Conservation (phyloP, 257 asterid species). For the Echites panduratus region DNA sequence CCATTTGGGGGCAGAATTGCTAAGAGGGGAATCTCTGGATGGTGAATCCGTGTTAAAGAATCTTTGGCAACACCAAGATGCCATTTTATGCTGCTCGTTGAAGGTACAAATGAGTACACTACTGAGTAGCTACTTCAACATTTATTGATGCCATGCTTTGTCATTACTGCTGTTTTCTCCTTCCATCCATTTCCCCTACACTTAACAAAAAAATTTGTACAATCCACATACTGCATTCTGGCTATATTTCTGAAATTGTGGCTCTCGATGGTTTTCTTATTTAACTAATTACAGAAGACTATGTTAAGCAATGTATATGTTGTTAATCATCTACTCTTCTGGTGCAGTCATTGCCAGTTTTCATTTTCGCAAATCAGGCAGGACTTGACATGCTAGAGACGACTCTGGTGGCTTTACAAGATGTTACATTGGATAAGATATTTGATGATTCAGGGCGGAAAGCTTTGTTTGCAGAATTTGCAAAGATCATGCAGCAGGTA, state of each 20-base stretch:
- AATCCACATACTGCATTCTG: background rate
- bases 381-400: slow-evolving; percentile 98
- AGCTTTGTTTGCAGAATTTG: slow-evolving; percentile 62
- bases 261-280: background rate
- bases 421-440: slow-evolving; percentile 73
- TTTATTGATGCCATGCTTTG: background rate
- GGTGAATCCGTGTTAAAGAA: slow-evolving; percentile 63
- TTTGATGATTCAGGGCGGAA: slow-evolving; percentile 78
- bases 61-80: slow-evolving; percentile 96
- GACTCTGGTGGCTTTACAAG: slow-evolving; percentile 81
- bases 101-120: slow-evolving; percentile 42
- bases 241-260: background rate
- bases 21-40: slow-evolving; percentile 40
- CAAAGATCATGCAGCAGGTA: slow-evolving; percentile 96
- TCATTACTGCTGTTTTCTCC: background rate
- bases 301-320: background rate
- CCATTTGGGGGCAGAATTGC: slow-evolving; percentile 70
- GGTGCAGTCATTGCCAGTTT: slow-evolving; percentile 71
- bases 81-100: slow-evolving; percentile 89
- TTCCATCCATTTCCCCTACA: background rate
- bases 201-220: background rate
- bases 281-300: background rate
- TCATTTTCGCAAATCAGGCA: slow-evolving; percentile 86
- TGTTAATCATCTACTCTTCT: background rate
- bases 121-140: background rate